Evolutionary conservation across 129 eudicot genomes (phyloP).

Genomic region (Arctium minus): DNA sequence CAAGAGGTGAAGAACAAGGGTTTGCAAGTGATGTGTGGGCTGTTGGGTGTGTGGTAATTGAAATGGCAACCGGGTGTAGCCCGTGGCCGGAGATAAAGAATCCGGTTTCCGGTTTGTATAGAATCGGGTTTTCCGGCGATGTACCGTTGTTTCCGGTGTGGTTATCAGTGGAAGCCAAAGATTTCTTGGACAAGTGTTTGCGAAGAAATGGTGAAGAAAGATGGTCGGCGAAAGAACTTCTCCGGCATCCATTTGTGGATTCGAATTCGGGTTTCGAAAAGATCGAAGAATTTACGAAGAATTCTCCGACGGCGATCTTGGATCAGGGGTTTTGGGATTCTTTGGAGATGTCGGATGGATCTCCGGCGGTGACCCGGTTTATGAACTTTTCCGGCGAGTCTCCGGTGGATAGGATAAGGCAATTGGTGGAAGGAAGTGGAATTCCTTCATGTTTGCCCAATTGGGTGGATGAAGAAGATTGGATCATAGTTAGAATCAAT

Average conservation of each 20-base stretch:
- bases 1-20: conserved; percentile 75
- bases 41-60: conserved; percentile 69
- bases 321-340: conserved; percentile 77
- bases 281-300: conserved; percentile 8
- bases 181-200: conserved; percentile 61
- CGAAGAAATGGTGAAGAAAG: conserved; percentile 39
- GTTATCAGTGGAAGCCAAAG: conserved; percentile 49
- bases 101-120: conserved; percentile 62
- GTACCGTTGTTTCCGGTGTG: conserved; percentile 50
- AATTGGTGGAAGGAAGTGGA: conserved; percentile 22
- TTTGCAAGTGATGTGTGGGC: conserved; percentile 81
- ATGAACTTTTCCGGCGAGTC: conserved; percentile 16
- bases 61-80: conserved; percentile 66
- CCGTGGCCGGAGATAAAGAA: conserved; percentile 71
- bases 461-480: conserved; percentile 59
- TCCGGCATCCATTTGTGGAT: conserved; percentile 54
- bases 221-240: conserved; percentile 55
- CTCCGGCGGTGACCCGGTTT: neutral
- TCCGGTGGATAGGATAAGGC: conserved; percentile 43
- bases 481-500: conserved; percentile 61
- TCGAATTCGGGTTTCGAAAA: conserved; percentile 10
- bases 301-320: conserved; percentile 63
- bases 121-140: conserved; percentile 56
- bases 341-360: conserved; percentile 6
- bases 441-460: conserved; percentile 35